phyloP scores from a whole-genome alignment of 306 rosid genomes.

The Sechiopsis laciniata region DNA sequence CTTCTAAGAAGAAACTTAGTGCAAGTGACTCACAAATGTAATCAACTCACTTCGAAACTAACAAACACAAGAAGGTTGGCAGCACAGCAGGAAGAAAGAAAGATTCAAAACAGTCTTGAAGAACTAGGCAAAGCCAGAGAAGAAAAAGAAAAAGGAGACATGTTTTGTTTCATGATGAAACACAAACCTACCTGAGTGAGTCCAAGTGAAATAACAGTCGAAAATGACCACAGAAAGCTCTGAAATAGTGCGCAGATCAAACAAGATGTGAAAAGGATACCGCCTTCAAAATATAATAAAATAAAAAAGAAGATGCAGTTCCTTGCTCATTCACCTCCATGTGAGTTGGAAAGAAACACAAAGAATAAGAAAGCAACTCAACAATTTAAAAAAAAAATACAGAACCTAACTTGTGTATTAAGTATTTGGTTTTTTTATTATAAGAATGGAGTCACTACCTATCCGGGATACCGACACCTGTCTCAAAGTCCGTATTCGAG shows the following conservation, averaged over 20 bases:
- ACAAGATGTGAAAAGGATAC: constrained; percentile 1
- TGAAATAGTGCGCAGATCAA: constrained; percentile 7
- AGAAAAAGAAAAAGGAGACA: constrained; percentile 4
- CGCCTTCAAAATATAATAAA: constrained; percentile 14
- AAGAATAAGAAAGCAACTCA: constrained; percentile 20
- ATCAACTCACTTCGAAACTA: background rate
- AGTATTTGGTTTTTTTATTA: too few species aligned
- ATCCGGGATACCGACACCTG: too few species aligned
- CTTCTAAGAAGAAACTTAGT: background rate
- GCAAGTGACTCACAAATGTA: background rate
- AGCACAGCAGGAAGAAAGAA: constrained; percentile 2
- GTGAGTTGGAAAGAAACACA: constrained; percentile 18
- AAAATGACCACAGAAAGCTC: background rate
- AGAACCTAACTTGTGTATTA: background rate
- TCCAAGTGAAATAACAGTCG: background rate
- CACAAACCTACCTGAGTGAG: background rate
- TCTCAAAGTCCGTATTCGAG: too few species aligned
- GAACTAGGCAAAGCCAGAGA: background rate
- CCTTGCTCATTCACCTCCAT: constrained; percentile 21
- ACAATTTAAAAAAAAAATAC: constrained; percentile 5
- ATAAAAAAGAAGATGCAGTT: constrained; percentile 1
- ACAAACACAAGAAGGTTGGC: background rate
- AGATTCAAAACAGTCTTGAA: background rate
- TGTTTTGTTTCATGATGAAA: constrained; percentile 14
- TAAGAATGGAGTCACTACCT: too few species aligned